Evolutionary conservation across 208 protist genomes (phyloP).

Genomic region (Leishmania braziliensis): DNA sequence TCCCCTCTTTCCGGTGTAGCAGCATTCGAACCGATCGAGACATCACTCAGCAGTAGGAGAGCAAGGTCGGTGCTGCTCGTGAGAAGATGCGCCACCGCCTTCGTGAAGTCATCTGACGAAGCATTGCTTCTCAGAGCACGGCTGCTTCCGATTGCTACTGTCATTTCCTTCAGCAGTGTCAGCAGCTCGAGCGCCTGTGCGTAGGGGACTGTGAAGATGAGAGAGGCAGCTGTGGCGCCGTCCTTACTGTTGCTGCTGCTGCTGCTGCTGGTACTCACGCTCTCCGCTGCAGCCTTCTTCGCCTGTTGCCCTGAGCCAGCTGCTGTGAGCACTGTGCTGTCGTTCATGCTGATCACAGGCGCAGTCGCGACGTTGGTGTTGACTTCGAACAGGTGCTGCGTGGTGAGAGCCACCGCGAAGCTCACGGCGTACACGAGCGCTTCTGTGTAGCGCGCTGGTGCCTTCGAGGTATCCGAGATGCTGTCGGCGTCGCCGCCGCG

Average conservation of each 20-base stretch:
- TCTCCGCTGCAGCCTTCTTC: not conserved
- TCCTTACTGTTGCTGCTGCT: not conserved
- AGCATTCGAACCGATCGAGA: not conserved
- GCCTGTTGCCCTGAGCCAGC: conserved; percentile 6
- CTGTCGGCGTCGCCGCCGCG: conserved; percentile 5
- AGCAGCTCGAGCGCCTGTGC: conserved; percentile 33
- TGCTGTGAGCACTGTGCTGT: not conserved
- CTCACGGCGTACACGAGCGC: conserved; percentile 78
- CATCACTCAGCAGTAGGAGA: conserved; percentile 17
- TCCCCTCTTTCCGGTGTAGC: not conserved
- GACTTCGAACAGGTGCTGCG: conserved; percentile 49
- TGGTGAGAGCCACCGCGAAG: conserved; percentile 60
- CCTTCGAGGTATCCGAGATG: not conserved
- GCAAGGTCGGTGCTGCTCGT: conserved; percentile 25
- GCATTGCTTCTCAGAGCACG: conserved; percentile 32
- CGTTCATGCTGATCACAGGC: not conserved
- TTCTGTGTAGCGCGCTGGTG: conserved; percentile 51
- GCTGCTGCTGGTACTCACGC: not conserved
- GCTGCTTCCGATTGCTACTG: conserved; percentile 30
- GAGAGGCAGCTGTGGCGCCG: not conserved
- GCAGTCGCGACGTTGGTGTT: not conserved
- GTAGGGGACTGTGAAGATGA: conserved; percentile 3
- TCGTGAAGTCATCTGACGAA: conserved; percentile 41
- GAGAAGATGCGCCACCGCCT: conserved; percentile 55
- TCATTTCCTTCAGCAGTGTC: conserved; percentile 34